Percentiles rank a stretch among this genome's conserved stretches.
Evolutionary conservation across 495 filamentous ascomycete species (phyloP).

Genomic region (Penicillium verhagenii): DNA sequence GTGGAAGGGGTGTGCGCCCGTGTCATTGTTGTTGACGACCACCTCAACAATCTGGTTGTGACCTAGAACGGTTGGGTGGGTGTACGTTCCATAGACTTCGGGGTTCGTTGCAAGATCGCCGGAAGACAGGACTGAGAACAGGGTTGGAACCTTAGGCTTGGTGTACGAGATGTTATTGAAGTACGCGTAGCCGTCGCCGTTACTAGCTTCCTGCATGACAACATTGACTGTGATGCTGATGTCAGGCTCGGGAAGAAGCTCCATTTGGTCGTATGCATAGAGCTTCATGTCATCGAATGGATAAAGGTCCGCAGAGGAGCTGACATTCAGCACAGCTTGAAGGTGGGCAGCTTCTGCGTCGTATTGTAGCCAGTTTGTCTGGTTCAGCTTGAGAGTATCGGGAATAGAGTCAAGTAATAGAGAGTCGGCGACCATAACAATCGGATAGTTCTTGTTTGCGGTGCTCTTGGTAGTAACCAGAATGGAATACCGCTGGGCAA

Average conservation of each 20-base stretch:
- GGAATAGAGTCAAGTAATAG: slow-evolving; percentile 30
- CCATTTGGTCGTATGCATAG: slow-evolving; percentile 45
- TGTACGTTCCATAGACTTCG: slow-evolving; percentile 69
- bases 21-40: slow-evolving; percentile 65
- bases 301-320: slow-evolving; percentile 29
- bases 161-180: slow-evolving; percentile 80
- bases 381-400: slow-evolving; percentile 56
- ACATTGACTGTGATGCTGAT: slow-evolving; percentile 31
- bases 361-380: slow-evolving; percentile 79
- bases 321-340: slow-evolving; percentile 46
- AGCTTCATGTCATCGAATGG: slow-evolving; percentile 32
- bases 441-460: slow-evolving; percentile 60
- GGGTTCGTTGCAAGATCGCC: slow-evolving; percentile 61
- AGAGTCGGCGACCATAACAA: slow-evolving; percentile 46
- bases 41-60: slow-evolving; percentile 72
- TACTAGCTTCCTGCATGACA: slow-evolving; percentile 49
- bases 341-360: slow-evolving; percentile 56
- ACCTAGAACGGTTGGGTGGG: slow-evolving; percentile 65
- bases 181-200: slow-evolving; percentile 56
- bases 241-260: slow-evolving; percentile 28
- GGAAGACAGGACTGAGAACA: slow-evolving; percentile 71
- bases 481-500: slow-evolving; percentile 70
- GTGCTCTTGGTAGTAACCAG: slow-evolving; percentile 65
- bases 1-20: slow-evolving; percentile 24
- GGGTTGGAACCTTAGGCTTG: slow-evolving; percentile 70